A percentile compares a stretch with the other conserved stretches of the same genome.
Conservation (phyloP, 192 early-diverging fungal species). For the Podila horticola region DNA sequence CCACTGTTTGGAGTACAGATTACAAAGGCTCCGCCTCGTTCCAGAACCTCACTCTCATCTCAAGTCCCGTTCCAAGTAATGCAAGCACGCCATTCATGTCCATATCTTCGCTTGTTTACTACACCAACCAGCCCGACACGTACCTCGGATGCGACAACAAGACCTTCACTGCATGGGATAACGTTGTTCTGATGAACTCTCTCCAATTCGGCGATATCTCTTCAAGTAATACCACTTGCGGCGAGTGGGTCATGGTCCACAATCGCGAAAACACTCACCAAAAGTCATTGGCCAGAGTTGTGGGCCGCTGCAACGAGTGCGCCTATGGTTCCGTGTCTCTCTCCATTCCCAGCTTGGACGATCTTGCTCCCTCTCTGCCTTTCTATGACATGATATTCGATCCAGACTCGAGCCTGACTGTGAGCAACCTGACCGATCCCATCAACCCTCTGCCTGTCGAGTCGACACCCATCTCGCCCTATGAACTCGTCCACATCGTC, state of each 20-base stretch:
- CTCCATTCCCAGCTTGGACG: conserved; percentile 5
- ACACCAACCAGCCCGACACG: conserved; percentile 17
- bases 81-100: conserved; percentile 1
- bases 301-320: conserved; percentile 41
- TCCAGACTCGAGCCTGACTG: conserved; percentile 10
- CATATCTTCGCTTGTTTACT: conserved; percentile 31
- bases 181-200: conserved; percentile 41
- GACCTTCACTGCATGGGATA: conserved; percentile 30
- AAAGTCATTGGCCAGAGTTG: conserved; percentile 20
- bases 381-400: conserved; percentile 33
- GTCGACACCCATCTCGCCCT: conserved; percentile 25
- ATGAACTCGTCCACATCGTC: conserved; percentile 15
- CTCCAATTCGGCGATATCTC: conserved; percentile 39
- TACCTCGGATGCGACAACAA: conserved; percentile 38
- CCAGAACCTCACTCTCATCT: conserved; percentile 27
- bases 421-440: conserved; percentile 24
- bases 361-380: conserved; percentile 5
- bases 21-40: conserved; percentile 43
- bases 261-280: conserved; percentile 41
- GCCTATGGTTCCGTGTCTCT: conserved; percentile 32
- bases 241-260: conserved; percentile 38
- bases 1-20: conserved; percentile 25
- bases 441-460: conserved; percentile 5
- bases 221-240: conserved; percentile 34
- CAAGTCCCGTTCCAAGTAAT: background rate